Conservation (phyloP, 1,284 basidiomycete genomes). For the Leccinum angustisporum region DNA sequence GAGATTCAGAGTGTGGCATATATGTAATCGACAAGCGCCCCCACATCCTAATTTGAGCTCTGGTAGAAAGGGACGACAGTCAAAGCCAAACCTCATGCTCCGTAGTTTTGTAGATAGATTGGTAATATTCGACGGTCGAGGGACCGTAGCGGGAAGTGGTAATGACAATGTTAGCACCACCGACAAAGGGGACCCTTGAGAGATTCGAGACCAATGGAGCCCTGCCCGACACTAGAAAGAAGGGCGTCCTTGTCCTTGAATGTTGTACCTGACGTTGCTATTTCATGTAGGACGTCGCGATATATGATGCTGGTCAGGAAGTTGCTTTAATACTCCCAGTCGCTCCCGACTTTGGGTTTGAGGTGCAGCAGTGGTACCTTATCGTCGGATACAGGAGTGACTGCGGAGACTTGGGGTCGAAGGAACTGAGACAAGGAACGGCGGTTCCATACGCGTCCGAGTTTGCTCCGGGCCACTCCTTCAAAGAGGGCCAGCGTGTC, state of each 20-base stretch:
- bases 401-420: conserved; percentile 77
- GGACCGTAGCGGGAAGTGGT: conserved; percentile 96
- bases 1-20: conserved; percentile 74
- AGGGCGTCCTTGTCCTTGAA: conserved; percentile 99
- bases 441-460: conserved; percentile 59
- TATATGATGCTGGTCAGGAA: conserved; percentile 82
- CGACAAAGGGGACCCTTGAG: conserved; percentile 86
- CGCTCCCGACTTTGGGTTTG: conserved; percentile 95
- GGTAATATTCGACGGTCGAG: conserved; percentile 96
- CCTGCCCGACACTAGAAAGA: conserved; percentile 96
- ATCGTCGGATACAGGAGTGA: conserved; percentile 82
- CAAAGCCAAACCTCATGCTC: conserved; percentile 91
- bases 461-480: conserved; percentile 50
- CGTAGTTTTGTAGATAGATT: conserved; percentile 94
- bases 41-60: conserved; percentile 96
- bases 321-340: conserved; percentile 97
- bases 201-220: conserved; percentile 96
- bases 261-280: conserved; percentile 95
- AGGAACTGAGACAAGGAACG: conserved; percentile 94
- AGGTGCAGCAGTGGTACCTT: conserved; percentile 94
- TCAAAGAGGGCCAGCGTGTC: no score
- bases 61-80: conserved; percentile 99
- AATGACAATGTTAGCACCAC: conserved; percentile 94
- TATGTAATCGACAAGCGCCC: conserved; percentile 97
- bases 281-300: conserved; percentile 95